phyloP scores from a whole-genome alignment of 2,329 filamentous ascomycete species.

The Cercospora sp. region DNA sequence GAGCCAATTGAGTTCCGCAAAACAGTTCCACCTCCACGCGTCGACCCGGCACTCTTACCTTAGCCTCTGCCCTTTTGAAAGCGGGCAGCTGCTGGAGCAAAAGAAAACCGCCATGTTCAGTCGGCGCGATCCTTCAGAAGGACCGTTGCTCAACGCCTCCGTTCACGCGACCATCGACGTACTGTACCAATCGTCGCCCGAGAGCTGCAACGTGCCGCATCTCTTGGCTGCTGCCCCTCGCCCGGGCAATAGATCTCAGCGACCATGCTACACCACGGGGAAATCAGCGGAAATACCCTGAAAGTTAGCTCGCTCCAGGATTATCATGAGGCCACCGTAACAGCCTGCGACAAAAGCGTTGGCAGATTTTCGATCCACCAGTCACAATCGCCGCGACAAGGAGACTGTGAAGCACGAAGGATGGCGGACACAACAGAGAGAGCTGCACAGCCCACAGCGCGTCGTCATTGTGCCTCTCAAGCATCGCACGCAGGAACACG shows the following conservation, averaged over 20 bases:
- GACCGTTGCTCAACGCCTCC: not conserved
- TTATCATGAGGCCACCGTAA: not conserved
- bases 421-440: not conserved
- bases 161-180: not conserved
- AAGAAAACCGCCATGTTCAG: not conserved
- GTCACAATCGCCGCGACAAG: not conserved
- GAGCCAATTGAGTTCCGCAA: not conserved
- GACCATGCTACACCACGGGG: not conserved
- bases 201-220: not conserved
- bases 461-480: not conserved
- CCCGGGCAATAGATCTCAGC: not conserved
- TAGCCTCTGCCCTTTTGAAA: not conserved
- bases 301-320: conserved; percentile 1
- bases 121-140: not conserved
- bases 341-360: conserved; percentile 7
- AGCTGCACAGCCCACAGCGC: not conserved
- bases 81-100: not conserved
- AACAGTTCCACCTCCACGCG: conserved; percentile 2
- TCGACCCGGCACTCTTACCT: not conserved
- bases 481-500: not conserved
- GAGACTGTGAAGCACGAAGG: conserved; percentile 1
- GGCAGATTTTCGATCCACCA: not conserved
- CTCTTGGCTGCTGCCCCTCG: not conserved
- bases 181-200: not conserved
- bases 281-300: conserved; percentile 3